Base-by-base conservation (phyloP, 257 asterid species). In the Mitragyna speciosa region DNA sequence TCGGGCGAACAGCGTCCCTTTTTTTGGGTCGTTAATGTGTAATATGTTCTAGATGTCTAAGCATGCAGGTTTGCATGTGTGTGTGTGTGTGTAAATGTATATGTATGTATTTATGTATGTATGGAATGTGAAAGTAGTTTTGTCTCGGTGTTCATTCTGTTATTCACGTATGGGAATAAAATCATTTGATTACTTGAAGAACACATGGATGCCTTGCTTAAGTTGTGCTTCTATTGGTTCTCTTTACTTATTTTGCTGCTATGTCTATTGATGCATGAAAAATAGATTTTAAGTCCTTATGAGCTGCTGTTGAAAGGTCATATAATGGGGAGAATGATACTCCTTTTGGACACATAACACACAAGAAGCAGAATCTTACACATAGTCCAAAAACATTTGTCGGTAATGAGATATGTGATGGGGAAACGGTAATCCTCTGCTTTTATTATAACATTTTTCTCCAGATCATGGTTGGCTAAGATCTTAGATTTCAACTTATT, bases 371-470 rank as follows among this genome's bases (percentile, higher is more conserved):
- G 76, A 85, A 79, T 76, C 83, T 65, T 82, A 82, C 87, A 70
- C 77, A 83, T 78, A 68, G 84, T 81, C 90, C 97, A 41, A 89
- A 87, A 87, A 80, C 91, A 77, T 92, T 91, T 90, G 89, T 86
- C 82, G 89, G 91, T 84, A 84, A 83, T 59, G 97, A 91, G 92
- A 84, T 83, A 63, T 84, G 64, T 75, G 97, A 93, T 78, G 97
- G 97, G 64, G 88, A 82, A 87, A 64, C 83, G 82, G 98, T 94
- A 92, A 87, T 78, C 33, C 59, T 61, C 70, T 68, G 16, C 59
- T 63, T 64, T 24, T 28, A 16, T 6, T 43, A 22, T n/a, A 8
- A 68, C 79, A 39, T 71, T 41, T 4, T 72, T 83, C 48, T 70
- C 47, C 19, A 4, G 12, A 43, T n/a, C 72, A 43, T 45, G 12